Conservation (phyloP, 139 green algal genomes). For the Micractinium sp. region DNA sequence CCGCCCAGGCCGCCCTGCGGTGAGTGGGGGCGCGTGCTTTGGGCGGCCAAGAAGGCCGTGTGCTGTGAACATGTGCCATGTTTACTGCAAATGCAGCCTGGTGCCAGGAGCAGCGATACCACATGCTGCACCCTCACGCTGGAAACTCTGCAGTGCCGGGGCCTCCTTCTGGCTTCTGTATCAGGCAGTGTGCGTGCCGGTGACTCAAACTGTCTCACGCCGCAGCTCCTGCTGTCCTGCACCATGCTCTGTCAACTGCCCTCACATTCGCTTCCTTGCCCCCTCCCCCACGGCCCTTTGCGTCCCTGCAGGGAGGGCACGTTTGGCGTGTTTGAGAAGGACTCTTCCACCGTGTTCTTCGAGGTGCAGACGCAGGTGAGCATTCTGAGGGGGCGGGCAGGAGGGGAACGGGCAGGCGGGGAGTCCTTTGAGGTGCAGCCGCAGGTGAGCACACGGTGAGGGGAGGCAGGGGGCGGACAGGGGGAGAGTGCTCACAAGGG, state of each 20-base stretch:
- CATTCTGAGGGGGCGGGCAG: neutral
- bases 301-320: slow-evolving; percentile 47
- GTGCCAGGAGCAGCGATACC: neutral
- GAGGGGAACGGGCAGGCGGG: too few species aligned
- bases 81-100: neutral
- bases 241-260: too few species aligned
- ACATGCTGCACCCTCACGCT: neutral
- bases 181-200: too few species aligned
- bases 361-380: slow-evolving; percentile 58
- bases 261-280: neutral
- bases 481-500: too few species aligned
- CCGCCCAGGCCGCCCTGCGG: slow-evolving; percentile 57
- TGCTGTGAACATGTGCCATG: too few species aligned
- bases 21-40: too few species aligned
- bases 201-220: too few species aligned
- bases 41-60: too few species aligned
- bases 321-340: slow-evolving; percentile 76
- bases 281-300: neutral
- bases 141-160: too few species aligned
- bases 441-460: neutral
- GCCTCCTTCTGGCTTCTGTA: too few species aligned
- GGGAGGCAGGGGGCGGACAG: too few species aligned
- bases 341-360: slow-evolving; percentile 60
- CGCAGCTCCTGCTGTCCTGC: too few species aligned
- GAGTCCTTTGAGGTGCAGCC: slow-evolving; percentile 66